These are phyloP conservation scores for Eutrema heterophyllum DNA, from an alignment of 345 rosid genomes.

Conservation along the genomic window DNA sequence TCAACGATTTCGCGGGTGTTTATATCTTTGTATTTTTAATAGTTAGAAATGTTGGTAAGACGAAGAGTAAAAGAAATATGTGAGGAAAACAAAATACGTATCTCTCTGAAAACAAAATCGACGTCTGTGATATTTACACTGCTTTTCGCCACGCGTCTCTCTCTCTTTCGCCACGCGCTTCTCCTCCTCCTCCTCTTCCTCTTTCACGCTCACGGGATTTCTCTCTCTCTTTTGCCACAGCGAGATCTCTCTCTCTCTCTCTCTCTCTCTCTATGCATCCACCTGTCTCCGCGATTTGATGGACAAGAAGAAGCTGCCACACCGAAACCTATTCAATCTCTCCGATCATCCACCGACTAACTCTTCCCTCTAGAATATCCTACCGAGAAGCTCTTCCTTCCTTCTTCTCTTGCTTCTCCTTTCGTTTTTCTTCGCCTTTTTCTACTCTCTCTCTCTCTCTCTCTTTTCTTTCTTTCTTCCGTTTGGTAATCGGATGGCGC, in stretches of 20 bases:
- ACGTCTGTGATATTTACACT: slow-evolving; percentile 17
- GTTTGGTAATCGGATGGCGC: slow-evolving; percentile 29
- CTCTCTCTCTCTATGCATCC: slow-evolving; percentile 2
- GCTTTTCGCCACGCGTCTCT: slow-evolving; percentile 28
- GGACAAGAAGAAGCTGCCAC: slow-evolving; percentile 26
- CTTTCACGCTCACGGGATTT: slow-evolving; percentile 16
- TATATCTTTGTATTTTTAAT: too few species aligned
- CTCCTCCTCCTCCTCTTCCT: neutral
- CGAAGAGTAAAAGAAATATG: too few species aligned
- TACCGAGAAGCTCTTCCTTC: neutral
- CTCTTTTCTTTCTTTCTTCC: neutral
- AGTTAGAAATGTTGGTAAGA: too few species aligned
- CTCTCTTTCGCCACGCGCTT: slow-evolving; percentile 25
- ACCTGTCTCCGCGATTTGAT: slow-evolving; percentile 30
- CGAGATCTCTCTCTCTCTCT: slow-evolving; percentile 15
- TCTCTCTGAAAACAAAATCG: too few species aligned
- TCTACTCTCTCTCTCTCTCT: neutral
- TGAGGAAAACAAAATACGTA: neutral
- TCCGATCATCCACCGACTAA: slow-evolving; percentile 25
- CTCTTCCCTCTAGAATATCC: neutral
- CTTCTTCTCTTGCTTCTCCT: neutral
- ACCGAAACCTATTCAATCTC: neutral
- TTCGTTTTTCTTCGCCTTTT: neutral
- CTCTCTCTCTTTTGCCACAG: neutral
- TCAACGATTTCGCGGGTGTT: too few species aligned